phyloP scores from a whole-genome alignment of 2,329 filamentous ascomycete genomes.

The Cercospora zeae-maydis region DNA sequence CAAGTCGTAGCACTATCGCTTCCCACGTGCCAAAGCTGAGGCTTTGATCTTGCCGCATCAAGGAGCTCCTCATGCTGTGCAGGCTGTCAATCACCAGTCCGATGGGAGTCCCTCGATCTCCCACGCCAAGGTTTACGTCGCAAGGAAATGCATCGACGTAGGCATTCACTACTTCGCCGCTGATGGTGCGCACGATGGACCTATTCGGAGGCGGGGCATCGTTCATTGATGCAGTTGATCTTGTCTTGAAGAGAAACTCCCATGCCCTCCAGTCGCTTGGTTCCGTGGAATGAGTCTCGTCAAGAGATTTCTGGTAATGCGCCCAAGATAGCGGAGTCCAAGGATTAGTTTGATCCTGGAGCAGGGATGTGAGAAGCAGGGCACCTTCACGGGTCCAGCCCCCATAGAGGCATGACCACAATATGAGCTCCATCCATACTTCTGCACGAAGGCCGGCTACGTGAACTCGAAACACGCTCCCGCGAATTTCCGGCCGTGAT shows the following conservation, averaged over 20 bases:
- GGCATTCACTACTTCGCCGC: slow-evolving; percentile 55
- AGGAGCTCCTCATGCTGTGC: slow-evolving; percentile 23
- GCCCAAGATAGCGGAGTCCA: slow-evolving; percentile 43
- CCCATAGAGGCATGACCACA: slow-evolving; percentile 51
- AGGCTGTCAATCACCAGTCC: slow-evolving; percentile 37
- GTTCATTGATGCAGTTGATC: slow-evolving; percentile 23
- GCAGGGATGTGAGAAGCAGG: slow-evolving; percentile 36
- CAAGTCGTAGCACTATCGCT: slow-evolving; percentile 48
- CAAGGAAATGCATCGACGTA: slow-evolving; percentile 54
- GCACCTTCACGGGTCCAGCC: slow-evolving; percentile 45
- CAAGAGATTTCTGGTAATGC: slow-evolving; percentile 37
- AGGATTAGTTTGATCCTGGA: not conserved
- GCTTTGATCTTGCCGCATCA: slow-evolving; percentile 33
- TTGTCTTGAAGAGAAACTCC: slow-evolving; percentile 33
- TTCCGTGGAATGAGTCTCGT: slow-evolving; percentile 23
- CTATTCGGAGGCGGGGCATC: slow-evolving; percentile 1
- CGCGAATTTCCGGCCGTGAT: slow-evolving; percentile 44
- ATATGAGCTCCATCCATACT: slow-evolving; percentile 51
- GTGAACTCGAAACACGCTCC: slow-evolving; percentile 41
- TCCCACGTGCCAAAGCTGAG: slow-evolving; percentile 45
- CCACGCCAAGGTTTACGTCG: slow-evolving; percentile 43
- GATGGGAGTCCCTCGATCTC: slow-evolving; percentile 38
- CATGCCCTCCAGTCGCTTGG: slow-evolving; percentile 31
- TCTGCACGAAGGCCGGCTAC: slow-evolving; percentile 44
- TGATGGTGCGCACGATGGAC: slow-evolving; percentile 49